phyloP scores from a whole-genome alignment of 176 grass and related monocot genomes.

The Carex pumila region DNA sequence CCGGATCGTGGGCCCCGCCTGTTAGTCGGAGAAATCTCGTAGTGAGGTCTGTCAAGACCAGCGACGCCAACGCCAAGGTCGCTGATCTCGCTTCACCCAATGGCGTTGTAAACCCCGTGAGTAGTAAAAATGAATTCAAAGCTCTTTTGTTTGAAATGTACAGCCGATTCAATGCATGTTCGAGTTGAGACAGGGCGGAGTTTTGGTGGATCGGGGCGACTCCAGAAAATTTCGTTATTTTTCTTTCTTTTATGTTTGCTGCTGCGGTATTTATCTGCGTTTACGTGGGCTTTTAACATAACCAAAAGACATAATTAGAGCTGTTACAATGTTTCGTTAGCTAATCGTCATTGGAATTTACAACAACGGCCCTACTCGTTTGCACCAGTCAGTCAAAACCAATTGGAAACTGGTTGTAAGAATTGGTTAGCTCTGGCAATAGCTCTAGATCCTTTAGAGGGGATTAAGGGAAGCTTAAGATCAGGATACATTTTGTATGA shows the following conservation, averaged over 20 bases:
- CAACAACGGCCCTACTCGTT: background rate
- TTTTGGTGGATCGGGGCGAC: conserved; percentile 5
- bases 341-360: background rate
- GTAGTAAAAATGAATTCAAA: background rate
- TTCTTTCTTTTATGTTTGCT: background rate
- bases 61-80: conserved; percentile 22
- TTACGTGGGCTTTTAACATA: background rate
- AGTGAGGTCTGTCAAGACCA: conserved; percentile 36
- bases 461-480: background rate
- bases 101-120: conserved; percentile 45
- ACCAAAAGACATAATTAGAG: background rate
- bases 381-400: background rate
- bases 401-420: background rate
- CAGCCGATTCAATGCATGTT: background rate
- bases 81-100: conserved; percentile 53
- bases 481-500: background rate
- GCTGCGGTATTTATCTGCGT: background rate
- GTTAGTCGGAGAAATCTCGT: conserved; percentile 22
- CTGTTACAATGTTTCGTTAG: background rate
- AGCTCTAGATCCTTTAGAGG: background rate
- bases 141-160: background rate
- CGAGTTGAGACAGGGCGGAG: background rate
- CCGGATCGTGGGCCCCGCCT: conserved; percentile 1
- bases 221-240: background rate
- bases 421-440: background rate